Evolutionary conservation across 78 protist genomes (phyloP), one percentile per base, ranked within the genome.

Genomic region (Speleostelium caveatum): DNA sequence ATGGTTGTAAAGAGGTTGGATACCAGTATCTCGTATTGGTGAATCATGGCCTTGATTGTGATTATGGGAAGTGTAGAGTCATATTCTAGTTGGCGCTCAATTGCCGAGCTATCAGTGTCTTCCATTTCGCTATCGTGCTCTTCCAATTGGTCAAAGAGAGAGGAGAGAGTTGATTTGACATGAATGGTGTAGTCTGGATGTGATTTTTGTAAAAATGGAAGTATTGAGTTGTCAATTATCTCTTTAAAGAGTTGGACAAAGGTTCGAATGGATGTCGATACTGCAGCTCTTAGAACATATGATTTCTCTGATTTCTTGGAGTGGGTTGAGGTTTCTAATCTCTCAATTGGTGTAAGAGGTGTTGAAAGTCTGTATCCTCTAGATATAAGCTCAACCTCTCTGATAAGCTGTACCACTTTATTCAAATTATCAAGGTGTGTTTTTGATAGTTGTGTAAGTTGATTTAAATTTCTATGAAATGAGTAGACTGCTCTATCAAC

Each of bases 351-450:
- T 26, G 78, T 62, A 33, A 66, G 14, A 14, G 87, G 87, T 38
- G 87, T 49, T 49, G 87, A 78, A 58, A 78, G 28, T 66, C 87
- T 78, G 33, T 78, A 78, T 4, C 87, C 87, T 66, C 73, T 78
- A 30, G 87, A 78, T 33, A 78, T 78, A 24, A 78, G 38, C 35
- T 78, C 87, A 21, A 78, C 75, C 32, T 78, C 87, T 38, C 87
- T 16, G 5, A 78, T 51, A n/a, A 78, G 33, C 17, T 78, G 71
- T 12, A 78, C 66, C 2, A 75, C 30, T 24, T 53, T 35, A 5
- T 33, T 17, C 3, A 78, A n/a, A 21, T 2, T 8, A 8, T 53
- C 22, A 1, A 66, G 28, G 3, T 72, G 77, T 28, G 38, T 32
- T n/a, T 28, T 24, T 2, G 51, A 32, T 8, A 5, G 42, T 68